phyloP scores from a whole-genome alignment of 2,329 filamentous ascomycete genomes.

The Lecanosticta acicola region DNA sequence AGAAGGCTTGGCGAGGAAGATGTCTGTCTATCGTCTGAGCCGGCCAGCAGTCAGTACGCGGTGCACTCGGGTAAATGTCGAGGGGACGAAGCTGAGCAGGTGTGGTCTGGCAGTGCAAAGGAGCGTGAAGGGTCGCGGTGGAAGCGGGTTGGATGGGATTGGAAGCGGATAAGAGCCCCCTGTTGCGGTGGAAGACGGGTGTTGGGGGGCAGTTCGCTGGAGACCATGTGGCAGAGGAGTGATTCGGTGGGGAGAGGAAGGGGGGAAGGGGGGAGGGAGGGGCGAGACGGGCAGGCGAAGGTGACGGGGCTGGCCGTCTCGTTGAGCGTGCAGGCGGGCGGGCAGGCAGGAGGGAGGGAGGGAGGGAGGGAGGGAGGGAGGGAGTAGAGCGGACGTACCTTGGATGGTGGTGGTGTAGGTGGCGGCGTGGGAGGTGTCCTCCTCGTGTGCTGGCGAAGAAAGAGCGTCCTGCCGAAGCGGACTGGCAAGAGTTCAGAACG shows the following conservation, averaged over 20 bases:
- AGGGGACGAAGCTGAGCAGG: conserved; percentile 7
- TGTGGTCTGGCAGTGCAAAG: conserved; percentile 2
- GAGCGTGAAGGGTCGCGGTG: conserved; percentile 8
- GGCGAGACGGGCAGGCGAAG: not conserved
- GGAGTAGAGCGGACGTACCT: conserved; percentile 4
- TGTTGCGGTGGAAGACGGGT: conserved; percentile 9
- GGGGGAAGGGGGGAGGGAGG: conserved; percentile 1
- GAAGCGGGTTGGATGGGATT: conserved; percentile 9
- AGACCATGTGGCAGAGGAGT: conserved; percentile 18
- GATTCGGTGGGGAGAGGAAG: not conserved
- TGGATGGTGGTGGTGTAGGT: conserved; percentile 1
- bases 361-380: not conserved
- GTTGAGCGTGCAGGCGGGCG: too few species aligned
- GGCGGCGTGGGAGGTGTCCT: conserved; percentile 2
- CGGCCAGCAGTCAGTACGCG: conserved; percentile 29
- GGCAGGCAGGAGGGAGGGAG: not conserved
- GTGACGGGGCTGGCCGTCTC: not conserved
- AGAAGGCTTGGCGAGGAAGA: conserved; percentile 16
- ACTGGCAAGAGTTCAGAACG: conserved; percentile 7
- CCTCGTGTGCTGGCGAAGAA: conserved; percentile 5
- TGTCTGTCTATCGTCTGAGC: conserved; percentile 26
- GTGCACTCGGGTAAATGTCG: conserved; percentile 16
- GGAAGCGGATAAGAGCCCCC: conserved; percentile 5
- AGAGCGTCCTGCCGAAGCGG: conserved; percentile 10
- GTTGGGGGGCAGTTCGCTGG: conserved; percentile 8